Conservation (phyloP, 2,329 filamentous ascomycete genomes). For the Claviceps sp. region DNA sequence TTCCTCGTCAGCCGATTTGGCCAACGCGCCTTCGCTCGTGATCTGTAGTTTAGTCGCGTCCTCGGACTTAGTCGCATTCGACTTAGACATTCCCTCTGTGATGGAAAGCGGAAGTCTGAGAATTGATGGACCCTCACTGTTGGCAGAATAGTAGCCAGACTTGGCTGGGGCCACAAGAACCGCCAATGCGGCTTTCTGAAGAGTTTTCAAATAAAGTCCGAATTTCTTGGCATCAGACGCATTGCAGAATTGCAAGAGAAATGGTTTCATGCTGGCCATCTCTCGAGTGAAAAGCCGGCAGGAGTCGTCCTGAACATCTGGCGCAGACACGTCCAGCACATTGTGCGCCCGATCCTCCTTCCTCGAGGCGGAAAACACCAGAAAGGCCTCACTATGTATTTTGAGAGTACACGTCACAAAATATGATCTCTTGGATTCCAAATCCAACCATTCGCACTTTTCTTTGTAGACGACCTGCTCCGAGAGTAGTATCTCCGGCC, state of each 20-base stretch:
- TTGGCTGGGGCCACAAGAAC: not conserved
- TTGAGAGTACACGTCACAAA: constrained; percentile 9
- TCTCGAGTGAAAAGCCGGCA: constrained; percentile 10
- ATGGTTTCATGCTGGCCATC: not conserved
- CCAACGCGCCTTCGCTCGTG: not conserved
- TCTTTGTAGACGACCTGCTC: constrained; percentile 10
- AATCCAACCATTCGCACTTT: constrained; percentile 8
- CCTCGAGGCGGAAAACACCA: constrained; percentile 9
- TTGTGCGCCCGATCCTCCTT: constrained; percentile 8
- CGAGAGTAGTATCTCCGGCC: not conserved
- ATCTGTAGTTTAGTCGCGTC: not conserved
- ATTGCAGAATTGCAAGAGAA: constrained; percentile 11
- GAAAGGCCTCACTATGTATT: constrained; percentile 9
- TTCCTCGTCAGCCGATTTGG: constrained; percentile 5
- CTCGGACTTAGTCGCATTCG: not conserved
- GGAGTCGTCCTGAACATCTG: constrained; percentile 9
- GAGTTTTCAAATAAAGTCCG: constrained; percentile 5
- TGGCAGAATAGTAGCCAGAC: not conserved
- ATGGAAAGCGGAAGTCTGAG: not conserved
- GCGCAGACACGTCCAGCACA: constrained; percentile 11
- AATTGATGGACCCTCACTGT: not conserved
- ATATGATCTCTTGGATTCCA: constrained; percentile 2
- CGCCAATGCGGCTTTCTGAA: constrained; percentile 6
- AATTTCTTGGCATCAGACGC: constrained; percentile 8
- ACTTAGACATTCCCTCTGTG: not conserved